Conservation (phyloP, 352 stramenopile genomes). For the Phytopythium boreale region DNA sequence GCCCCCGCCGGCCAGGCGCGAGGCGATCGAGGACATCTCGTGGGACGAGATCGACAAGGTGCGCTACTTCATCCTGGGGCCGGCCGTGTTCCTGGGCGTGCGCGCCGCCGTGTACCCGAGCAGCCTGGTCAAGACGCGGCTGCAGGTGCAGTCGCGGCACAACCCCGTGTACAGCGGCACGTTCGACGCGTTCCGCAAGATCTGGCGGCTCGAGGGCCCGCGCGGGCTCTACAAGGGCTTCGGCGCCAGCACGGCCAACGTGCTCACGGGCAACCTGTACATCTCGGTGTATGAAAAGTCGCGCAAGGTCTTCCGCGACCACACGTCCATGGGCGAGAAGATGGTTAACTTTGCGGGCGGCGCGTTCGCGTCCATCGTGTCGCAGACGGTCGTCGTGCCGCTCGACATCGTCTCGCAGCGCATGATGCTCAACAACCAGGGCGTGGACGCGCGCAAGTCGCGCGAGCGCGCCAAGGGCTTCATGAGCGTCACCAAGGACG, state of each 20-base stretch:
- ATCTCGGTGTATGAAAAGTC: conserved; percentile 87
- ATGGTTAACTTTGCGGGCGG: conserved; percentile 75
- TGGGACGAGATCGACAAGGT: conserved; percentile 89
- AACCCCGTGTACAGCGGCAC: conserved; percentile 77
- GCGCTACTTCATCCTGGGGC: conserved; percentile 84
- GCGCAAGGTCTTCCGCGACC: conserved; percentile 62
- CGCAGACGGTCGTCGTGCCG: conserved; percentile 83
- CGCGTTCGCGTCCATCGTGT: conserved; percentile 73
- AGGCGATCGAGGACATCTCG: conserved; percentile 70
- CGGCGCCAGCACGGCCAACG: conserved; percentile 80
- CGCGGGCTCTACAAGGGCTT: conserved; percentile 87
- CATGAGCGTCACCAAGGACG: conserved; percentile 50
- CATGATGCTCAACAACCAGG: conserved; percentile 87
- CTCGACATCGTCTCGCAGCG: conserved; percentile 88
- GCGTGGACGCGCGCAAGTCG: conserved; percentile 53
- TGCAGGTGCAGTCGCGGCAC: conserved; percentile 79
- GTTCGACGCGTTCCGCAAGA: conserved; percentile 83
- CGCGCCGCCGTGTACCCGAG: conserved; percentile 84
- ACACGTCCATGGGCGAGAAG: conserved; percentile 61
- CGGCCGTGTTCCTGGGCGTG: conserved; percentile 79
- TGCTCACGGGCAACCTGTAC: conserved; percentile 88
- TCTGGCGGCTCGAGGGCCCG: conserved; percentile 70
- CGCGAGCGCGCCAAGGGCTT: conserved; percentile 58
- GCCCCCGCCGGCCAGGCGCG: neutral
- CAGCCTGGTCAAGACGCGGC: conserved; percentile 86